Evolutionary conservation across 2,329 filamentous ascomycete species (phyloP), one percentile per base, ranked within the genome.

Genomic region (Fusarium compactum): DNA sequence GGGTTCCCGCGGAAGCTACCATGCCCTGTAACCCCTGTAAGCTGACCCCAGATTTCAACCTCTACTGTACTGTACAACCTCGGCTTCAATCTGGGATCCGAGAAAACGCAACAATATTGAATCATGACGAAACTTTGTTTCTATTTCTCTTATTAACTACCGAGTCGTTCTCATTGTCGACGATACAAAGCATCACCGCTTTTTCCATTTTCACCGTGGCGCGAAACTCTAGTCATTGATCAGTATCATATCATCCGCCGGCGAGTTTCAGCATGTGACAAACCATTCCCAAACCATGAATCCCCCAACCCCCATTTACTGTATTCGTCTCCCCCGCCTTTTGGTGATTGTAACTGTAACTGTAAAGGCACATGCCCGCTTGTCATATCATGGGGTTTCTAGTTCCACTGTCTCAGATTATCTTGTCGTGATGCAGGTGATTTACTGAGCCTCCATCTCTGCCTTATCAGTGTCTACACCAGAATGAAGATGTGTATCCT

Each of bases 371-470:
- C 67, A 70, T 70, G 67, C 66, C 25, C 67, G 25, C 45, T 30
- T 70, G 40, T 61, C 41, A 48, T 62, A 70, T 70, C 67, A 70
- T 70, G 67, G 67, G 67, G 62, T 70, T 70, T 54, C 57, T 58
- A 65, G 46, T 24, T 30, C 15, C 43, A 54, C 48, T 67, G 67
- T 70, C 66, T 70, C 45, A 45, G 61, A 50, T 62, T 52, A 34
- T 61, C 58, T 54, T 54, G 67, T 58, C 24, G 32, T 5, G 62
- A 45, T 64, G 67, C 67, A 70, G 67, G 62, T 70, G 67, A 70
- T 70, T 55, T 41, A 7, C 20, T 25, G 6, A 62, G 62, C 52
- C 53, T 58, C 60, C 53, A 48, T 64, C 46, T 12, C 45, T 41
- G 44, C 38, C 38, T 62, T 45, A 22, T 55, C 34, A 38, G 5